Evolutionary conservation across 2,329 filamentous ascomycete species (phyloP).

Genomic region (Botryosphaeria dothidea): DNA sequence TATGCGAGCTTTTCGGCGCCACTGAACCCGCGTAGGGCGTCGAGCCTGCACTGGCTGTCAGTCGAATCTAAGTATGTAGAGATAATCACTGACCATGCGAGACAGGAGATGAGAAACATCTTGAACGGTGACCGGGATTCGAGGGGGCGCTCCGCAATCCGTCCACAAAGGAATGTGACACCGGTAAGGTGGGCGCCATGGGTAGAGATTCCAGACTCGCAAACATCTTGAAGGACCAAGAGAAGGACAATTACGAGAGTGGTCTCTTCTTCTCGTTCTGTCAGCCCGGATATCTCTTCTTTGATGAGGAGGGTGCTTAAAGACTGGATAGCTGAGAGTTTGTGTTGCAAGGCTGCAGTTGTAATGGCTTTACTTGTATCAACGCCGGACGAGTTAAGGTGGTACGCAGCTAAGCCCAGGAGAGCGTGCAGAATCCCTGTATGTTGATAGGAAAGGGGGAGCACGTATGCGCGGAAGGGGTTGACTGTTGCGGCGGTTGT

Average conservation of each 20-base stretch:
- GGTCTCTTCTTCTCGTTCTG: constrained; percentile 22
- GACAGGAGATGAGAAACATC: constrained; percentile 22
- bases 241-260: constrained; percentile 22
- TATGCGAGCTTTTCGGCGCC: constrained; percentile 25
- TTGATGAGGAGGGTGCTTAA: constrained; percentile 23
- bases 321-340: constrained; percentile 22
- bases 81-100: constrained; percentile 18
- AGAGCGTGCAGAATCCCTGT: constrained; percentile 20
- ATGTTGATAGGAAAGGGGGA: constrained; percentile 22
- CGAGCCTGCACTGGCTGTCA: constrained; percentile 10
- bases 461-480: constrained; percentile 22
- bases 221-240: constrained; percentile 24
- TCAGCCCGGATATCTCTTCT: constrained; percentile 21
- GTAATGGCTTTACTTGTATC: constrained; percentile 5
- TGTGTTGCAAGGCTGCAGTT: constrained; percentile 21
- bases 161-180: constrained; percentile 21
- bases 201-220: constrained; percentile 23
- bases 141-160: constrained; percentile 10
- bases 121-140: constrained; percentile 2
- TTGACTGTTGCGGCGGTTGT: constrained; percentile 5
- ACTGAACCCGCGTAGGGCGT: constrained; percentile 23
- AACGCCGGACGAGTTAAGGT: constrained; percentile 17
- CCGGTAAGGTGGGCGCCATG: constrained; percentile 24
- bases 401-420: constrained; percentile 22
- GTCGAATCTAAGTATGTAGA: background rate